A percentile compares a stretch with the other conserved stretches of the same genome.
These are phyloP conservation scores for Blastobotrys capitulatus DNA, from an alignment of 1,139 yeast species.

Conservation along the genomic window DNA sequence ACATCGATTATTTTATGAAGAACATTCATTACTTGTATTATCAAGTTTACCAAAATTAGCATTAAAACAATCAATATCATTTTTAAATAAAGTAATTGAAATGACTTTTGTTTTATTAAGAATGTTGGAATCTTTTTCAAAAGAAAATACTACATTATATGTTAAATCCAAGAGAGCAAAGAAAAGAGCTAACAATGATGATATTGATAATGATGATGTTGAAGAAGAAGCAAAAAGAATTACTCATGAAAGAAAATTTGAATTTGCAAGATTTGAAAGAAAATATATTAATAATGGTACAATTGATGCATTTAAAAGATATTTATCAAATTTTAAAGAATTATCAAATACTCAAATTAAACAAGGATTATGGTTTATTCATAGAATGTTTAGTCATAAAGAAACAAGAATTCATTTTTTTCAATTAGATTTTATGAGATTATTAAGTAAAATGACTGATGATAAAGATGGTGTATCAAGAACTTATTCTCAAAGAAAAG, in stretches of 20 bases:
- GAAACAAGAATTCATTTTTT: conserved; percentile 56
- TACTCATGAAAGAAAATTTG: conserved; percentile 49
- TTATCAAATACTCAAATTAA: conserved; percentile 51
- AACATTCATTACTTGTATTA: conserved; percentile 55
- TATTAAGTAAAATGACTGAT: conserved; percentile 44
- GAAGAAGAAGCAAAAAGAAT: conserved; percentile 32
- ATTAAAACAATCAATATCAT: conserved; percentile 57
- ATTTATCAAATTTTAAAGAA: conserved; percentile 53
- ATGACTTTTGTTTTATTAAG: conserved; percentile 62
- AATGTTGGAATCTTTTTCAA: conserved; percentile 61
- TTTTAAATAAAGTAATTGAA: conserved; percentile 57
- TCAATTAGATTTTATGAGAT: conserved; percentile 69
- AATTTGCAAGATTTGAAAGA: conserved; percentile 39
- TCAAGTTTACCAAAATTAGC: conserved; percentile 62
- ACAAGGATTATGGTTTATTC: conserved; percentile 54
- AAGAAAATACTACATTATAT: conserved; percentile 53
- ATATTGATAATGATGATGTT: conserved; percentile 37
- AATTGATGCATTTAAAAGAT: conserved; percentile 49
- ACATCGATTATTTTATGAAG: conserved; percentile 57
- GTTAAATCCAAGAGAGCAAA: conserved; percentile 44
- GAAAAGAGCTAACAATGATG: conserved; percentile 28
- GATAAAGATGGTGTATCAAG: conserved; percentile 32
- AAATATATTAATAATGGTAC: conserved; percentile 38
- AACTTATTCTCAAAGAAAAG: conserved; percentile 43
- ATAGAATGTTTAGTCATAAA: conserved; percentile 60